Conservation (phyloP, 257 asterid species). For the Nicotiana attenuata region DNA sequence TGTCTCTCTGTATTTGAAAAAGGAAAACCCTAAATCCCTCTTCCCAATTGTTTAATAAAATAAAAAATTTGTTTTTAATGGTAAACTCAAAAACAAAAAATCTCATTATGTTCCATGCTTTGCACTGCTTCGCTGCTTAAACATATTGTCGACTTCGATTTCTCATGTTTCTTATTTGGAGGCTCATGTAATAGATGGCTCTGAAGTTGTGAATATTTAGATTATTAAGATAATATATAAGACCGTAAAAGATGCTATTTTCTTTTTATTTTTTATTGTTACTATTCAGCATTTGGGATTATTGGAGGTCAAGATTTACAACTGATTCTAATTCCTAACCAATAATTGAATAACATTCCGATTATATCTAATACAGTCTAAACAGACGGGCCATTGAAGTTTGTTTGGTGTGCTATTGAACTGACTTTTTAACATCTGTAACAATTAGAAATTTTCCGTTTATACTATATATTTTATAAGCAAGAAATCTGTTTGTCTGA, state of each 20-base stretch:
- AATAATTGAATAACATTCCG: background rate
- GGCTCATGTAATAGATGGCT: background rate
- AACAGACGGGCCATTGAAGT: background rate
- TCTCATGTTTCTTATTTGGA: background rate
- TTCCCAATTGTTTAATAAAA: too few species aligned
- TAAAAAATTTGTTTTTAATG: too few species aligned
- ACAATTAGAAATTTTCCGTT: background rate
- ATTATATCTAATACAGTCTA: background rate
- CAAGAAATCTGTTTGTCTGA: background rate
- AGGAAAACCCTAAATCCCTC: background rate
- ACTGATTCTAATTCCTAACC: background rate
- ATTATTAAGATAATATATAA: background rate
- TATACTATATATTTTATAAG: background rate
- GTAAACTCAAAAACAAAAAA: too few species aligned
- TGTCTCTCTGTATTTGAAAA: background rate
- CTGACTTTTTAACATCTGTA: background rate
- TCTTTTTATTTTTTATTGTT: background rate
- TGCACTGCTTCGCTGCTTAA: too few species aligned
- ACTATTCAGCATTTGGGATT: background rate
- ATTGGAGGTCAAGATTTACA: background rate
- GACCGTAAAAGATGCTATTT: background rate
- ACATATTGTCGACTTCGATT: background rate
- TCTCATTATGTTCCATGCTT: too few species aligned
- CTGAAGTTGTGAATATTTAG: background rate
- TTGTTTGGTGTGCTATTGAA: background rate